Conservation (phyloP, 257 asterid species). For the Buddleja alternifolia region DNA sequence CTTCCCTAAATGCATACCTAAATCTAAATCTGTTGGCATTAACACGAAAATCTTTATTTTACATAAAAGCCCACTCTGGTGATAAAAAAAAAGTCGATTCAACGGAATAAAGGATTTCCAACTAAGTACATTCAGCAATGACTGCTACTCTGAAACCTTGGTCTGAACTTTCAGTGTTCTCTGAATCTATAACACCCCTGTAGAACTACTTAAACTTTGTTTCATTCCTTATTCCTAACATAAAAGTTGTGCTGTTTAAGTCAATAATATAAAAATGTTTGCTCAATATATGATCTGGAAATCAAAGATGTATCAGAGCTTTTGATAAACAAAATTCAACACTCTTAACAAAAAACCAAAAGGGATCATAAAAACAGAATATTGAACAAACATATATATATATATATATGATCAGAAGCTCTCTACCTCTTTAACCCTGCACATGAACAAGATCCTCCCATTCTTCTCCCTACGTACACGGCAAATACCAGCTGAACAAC, state of each 20-base stretch:
- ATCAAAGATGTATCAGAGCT: conserved; percentile 7
- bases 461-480: conserved; percentile 30
- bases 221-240: no score
- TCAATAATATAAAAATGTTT: neutral
- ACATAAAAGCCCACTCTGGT: conserved; percentile 12
- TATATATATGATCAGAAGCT: neutral
- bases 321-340: neutral
- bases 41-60: neutral
- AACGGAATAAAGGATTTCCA: neutral
- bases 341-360: neutral
- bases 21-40: neutral
- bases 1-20: no score
- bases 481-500: conserved; percentile 53
- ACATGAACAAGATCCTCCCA: conserved; percentile 44
- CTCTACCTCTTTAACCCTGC: conserved; percentile 50
- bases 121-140: neutral
- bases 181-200: neutral
- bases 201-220: neutral
- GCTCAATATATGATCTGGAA: neutral
- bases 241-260: neutral
- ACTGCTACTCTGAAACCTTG: neutral
- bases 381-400: no score
- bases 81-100: neutral
- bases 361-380: neutral
- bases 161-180: neutral